Percentiles rank a stretch among this genome's conserved stretches.
Conservation (phyloP, 1,284 basidiomycete genomes). For the Ustilago sp. region DNA sequence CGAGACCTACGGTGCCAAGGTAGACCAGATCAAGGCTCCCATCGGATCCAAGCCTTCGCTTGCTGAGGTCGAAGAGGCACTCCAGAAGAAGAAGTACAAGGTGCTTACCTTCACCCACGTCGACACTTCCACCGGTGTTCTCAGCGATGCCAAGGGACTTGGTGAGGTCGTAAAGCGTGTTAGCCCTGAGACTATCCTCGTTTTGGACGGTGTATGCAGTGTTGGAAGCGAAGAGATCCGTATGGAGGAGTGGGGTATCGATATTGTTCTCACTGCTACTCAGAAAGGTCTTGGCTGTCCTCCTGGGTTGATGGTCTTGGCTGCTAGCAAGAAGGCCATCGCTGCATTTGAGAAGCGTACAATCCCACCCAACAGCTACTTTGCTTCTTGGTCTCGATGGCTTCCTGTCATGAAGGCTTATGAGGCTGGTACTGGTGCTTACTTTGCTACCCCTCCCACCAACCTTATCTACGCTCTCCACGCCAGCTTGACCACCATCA, state of each 20-base stretch:
- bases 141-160: constrained; percentile 85
- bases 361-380: constrained; percentile 82
- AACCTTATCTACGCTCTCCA: constrained; percentile 94
- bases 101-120: constrained; percentile 93
- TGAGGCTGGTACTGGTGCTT: constrained; percentile 64
- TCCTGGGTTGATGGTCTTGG: constrained; percentile 89
- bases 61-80: constrained; percentile 77
- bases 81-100: constrained; percentile 87
- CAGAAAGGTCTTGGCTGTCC: constrained; percentile 96
- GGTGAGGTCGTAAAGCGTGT: constrained; percentile 80
- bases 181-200: constrained; percentile 86
- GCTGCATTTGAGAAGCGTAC: constrained; percentile 79
- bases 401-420: constrained; percentile 69
- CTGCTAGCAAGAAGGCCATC: constrained; percentile 84
- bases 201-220: constrained; percentile 93
- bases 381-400: constrained; percentile 75
- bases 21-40: constrained; percentile 85
- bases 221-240: constrained; percentile 95
- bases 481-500: constrained; percentile 81
- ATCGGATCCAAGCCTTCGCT: constrained; percentile 81
- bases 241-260: constrained; percentile 91
- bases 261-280: constrained; percentile 87
- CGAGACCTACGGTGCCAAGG: constrained; percentile 87
- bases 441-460: constrained; percentile 75
- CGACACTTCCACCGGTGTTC: constrained; percentile 75